Evolutionary conservation across 345 rosid species (phyloP), one percentile per base, ranked within the genome.

Genomic region (Capsella bursapastoris): DNA sequence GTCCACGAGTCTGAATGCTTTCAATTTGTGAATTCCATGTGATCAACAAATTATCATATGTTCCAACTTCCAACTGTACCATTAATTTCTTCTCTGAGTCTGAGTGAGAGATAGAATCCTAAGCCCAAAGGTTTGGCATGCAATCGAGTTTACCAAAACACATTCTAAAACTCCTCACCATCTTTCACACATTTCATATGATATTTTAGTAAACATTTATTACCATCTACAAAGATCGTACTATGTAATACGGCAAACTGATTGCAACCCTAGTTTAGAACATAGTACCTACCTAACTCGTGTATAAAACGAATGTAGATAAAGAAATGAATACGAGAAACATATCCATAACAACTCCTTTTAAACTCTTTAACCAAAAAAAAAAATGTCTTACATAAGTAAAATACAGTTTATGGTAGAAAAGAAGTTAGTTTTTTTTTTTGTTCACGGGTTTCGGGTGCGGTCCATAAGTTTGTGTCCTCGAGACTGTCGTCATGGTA

Each of bases 351-450:
- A 31, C 15, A 47, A 64, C 16, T 65, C 34, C 7, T 49, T 25
- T 65, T 65, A 2, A 1, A 4, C 1, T 9, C 1, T 6, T 44
- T 44, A 4, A 44, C 48, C 13, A 44, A 10, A 32, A 18, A 43
- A 16, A 52, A 35, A 45, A 32, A 11, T 18, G 47, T 22, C 40
- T 35, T 35, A 12, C 8, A 5, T 10, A 40, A 40, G 29, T 55
- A 41, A 53, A 40, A 22, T 0, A 13, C 5, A 18, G n/a, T 13
- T 13, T 0, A 13, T 8, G 22, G 53, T 43, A 40, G 38, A 56
- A 68, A 68, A 29, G 2, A 43, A 22, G 66, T 18, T 31, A 22
- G 66, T 18, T 31, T 56, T 32, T 70, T n/a, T 45, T 70, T 34
- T 57, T 10, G 14, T 57, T 57, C 35, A 57, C 47, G 25, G 65